Conservation (phyloP, 163 green algal species). For the Volvox carteri region DNA sequence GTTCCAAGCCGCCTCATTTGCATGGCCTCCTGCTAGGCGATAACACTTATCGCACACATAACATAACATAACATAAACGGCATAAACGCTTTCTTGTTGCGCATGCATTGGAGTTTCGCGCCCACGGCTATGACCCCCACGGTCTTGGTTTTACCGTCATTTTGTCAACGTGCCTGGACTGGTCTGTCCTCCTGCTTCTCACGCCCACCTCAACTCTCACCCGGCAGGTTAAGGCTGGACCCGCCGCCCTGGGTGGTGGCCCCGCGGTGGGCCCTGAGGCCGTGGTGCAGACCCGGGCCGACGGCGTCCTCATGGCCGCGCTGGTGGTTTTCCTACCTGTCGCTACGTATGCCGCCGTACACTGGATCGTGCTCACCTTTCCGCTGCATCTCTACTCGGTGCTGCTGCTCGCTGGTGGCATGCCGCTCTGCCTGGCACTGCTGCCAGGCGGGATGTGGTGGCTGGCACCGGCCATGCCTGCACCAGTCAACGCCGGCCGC, state of each 20-base stretch:
- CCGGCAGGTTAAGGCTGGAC: constrained; percentile 31
- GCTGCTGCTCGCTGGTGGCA: constrained; percentile 79
- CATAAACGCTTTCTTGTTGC: too few species aligned
- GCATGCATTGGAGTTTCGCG: too few species aligned
- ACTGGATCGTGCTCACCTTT: constrained; percentile 74
- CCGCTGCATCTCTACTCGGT: constrained; percentile 85
- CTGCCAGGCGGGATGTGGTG: constrained; percentile 86
- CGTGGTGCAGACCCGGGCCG: constrained; percentile 72
- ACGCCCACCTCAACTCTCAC: too few species aligned
- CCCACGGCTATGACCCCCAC: too few species aligned
- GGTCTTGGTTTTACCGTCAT: too few species aligned
- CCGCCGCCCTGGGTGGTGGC: constrained; percentile 37
- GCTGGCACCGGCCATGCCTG: constrained; percentile 60
- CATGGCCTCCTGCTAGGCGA: too few species aligned
- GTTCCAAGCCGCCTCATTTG: too few species aligned
- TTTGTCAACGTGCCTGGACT: too few species aligned
- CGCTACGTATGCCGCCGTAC: constrained; percentile 76
- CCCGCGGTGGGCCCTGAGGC: constrained; percentile 24
- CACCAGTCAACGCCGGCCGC: constrained; percentile 30
- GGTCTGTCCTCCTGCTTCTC: too few species aligned
- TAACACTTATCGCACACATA: too few species aligned
- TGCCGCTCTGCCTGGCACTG: constrained; percentile 76
- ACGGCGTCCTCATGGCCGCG: constrained; percentile 71
- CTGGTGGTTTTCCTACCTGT: constrained; percentile 74
- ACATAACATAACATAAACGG: too few species aligned